A percentile compares a stretch with the other conserved stretches of the same genome.
Conservation (phyloP, 2,329 filamentous ascomycete species). For the Neofusicoccum sp. region DNA sequence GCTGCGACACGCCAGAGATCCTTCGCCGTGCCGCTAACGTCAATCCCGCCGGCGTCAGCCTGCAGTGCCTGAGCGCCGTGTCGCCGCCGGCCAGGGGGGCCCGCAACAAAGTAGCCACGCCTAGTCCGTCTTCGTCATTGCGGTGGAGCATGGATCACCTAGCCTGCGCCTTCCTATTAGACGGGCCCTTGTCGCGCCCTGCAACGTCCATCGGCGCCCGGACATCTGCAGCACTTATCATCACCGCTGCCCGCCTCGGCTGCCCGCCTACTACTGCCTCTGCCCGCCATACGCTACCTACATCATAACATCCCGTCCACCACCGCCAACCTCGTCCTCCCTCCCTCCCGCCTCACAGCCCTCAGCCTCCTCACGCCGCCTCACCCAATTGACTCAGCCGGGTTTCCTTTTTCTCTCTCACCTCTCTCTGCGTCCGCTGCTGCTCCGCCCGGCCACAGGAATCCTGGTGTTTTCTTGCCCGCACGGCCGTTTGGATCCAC, state of each 20-base stretch:
- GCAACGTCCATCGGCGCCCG: slow-evolving; percentile 18
- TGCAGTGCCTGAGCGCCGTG: slow-evolving; percentile 19
- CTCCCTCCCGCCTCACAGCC: not conserved
- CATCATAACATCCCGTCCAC: slow-evolving; percentile 12
- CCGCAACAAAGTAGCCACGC: slow-evolving; percentile 14
- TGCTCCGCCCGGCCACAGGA: slow-evolving; percentile 1
- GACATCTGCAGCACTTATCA: slow-evolving; percentile 22
- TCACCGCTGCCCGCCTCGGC: slow-evolving; percentile 20
- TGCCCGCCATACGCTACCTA: slow-evolving; percentile 6
- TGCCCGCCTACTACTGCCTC: slow-evolving; percentile 10
- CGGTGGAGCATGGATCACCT: slow-evolving; percentile 17
- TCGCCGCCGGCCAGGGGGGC: slow-evolving; percentile 17
- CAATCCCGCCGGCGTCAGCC: slow-evolving; percentile 16
- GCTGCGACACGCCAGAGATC: slow-evolving; percentile 9
- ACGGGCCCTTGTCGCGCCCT: slow-evolving; percentile 22
- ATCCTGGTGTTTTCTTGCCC: slow-evolving; percentile 22
- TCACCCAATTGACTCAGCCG: slow-evolving; percentile 9
- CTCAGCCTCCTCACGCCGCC: not conserved
- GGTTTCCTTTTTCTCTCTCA: slow-evolving; percentile 6
- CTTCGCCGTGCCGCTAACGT: slow-evolving; percentile 20
- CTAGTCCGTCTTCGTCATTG: slow-evolving; percentile 21
- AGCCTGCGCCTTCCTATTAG: slow-evolving; percentile 24
- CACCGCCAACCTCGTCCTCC: slow-evolving; percentile 1
- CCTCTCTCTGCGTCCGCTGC: slow-evolving; percentile 1
- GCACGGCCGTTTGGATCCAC: not conserved